Base-by-base conservation (phyloP, 2,329 filamentous ascomycete species). In the Penicillium sp. region DNA sequence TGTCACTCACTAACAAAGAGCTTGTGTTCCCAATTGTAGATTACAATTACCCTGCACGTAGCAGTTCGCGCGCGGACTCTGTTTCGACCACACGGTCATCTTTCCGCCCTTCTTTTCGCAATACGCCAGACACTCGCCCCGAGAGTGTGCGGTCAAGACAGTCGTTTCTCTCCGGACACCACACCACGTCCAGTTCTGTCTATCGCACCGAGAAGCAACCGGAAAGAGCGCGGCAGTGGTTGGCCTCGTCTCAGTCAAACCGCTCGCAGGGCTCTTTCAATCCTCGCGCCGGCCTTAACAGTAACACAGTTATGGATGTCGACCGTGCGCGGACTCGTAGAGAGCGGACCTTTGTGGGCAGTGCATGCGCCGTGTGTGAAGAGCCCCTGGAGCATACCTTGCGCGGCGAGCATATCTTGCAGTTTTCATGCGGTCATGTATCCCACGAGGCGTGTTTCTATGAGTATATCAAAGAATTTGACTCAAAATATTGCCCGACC, bases 371-470 rank as follows among this genome's bases (percentile, higher is more conserved):
- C 51, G 92, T 97, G 16, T 99, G 94, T 71, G 94, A 99, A 72
- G 94, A 99, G 76, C 92, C 92, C 3, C 78, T 99, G 60, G 94
- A 97, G 74, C 93, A 97, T 73, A 99, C 91, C 3, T 81, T 99
- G 47, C 89, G 90, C 51, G 94, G 94, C 59, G 94, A 99, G 77
- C 86, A 91, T 63, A 91, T 99, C 60, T 79, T 99, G 54, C 94
- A 97, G 71, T 94, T 99, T 67, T 95, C 92, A 5, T 99, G 94
- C 74, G 84, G 87, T n/a, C 94, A 99, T 74, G 93, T 99, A 59
- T 91, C 93, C 11, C 94, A 99, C 71, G 94, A 97, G 73, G 94
- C 93, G 35, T 99, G 94, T 75, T 97, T 99, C 71, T 97, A 97
- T 76, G 94, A 99, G 74, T 97, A 95, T 70, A 96, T 99, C 66